Evolutionary conservation across 2,329 filamentous ascomycete genomes (phyloP).

Genomic region (Epicoccum nigrum): DNA sequence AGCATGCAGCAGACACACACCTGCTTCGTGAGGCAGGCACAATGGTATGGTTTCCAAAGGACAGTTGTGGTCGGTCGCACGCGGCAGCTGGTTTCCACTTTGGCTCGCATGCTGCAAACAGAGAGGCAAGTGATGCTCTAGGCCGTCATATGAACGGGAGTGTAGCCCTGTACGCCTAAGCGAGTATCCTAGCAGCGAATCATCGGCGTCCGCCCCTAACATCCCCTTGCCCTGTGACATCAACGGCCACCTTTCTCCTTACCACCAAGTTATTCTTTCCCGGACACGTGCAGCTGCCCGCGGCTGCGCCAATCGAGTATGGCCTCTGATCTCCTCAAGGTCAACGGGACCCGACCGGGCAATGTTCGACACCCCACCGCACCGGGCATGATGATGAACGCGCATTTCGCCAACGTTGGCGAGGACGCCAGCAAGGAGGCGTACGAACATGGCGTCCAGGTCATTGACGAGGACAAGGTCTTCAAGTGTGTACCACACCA

Average conservation of each 20-base stretch:
- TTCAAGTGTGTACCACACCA: constrained; percentile 76
- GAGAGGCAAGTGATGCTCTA: constrained; percentile 28
- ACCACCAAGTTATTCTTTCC: constrained; percentile 43
- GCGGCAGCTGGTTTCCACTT: constrained; percentile 11
- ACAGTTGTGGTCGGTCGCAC: too few relatives aligned
- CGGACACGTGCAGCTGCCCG: constrained; percentile 36
- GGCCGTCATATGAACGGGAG: constrained; percentile 36
- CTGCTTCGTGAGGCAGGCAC: neutral
- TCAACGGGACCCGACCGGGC: constrained; percentile 45
- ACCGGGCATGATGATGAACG: constrained; percentile 68
- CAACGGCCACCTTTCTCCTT: constrained; percentile 43
- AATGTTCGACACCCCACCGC: constrained; percentile 50
- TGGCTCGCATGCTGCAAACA: constrained; percentile 10
- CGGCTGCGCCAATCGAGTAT: constrained; percentile 32
- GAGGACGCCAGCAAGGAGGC: constrained; percentile 68
- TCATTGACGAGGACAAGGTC: constrained; percentile 93
- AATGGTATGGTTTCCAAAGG: constrained; percentile 9
- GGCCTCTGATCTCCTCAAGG: constrained; percentile 39
- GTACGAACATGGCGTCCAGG: constrained; percentile 94
- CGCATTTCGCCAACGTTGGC: constrained; percentile 75
- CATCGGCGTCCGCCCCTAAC: constrained; percentile 26
- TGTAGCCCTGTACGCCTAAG: constrained; percentile 36
- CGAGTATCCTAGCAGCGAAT: constrained; percentile 42
- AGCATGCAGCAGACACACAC: neutral
- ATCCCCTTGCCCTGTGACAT: constrained; percentile 45